Evolutionary conservation across 208 protist genomes (phyloP).

Genomic region (Trypanosoma theileri): DNA sequence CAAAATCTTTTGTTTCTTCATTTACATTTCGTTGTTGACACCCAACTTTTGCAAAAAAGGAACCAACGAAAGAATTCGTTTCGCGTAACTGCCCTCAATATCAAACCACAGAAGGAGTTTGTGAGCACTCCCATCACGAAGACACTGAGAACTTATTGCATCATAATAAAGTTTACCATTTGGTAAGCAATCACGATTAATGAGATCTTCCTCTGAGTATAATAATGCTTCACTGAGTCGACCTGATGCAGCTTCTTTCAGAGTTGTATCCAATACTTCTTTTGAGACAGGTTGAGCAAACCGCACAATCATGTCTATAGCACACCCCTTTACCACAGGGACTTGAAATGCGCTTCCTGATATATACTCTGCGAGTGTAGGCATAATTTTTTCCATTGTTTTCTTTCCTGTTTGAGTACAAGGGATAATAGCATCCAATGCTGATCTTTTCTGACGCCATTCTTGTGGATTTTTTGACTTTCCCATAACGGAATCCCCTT

Average conservation of each 20-base stretch:
- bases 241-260: slow-evolving; percentile 68
- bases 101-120: slow-evolving; percentile 69
- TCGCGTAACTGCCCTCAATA: slow-evolving; percentile 33
- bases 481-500: slow-evolving; percentile 95
- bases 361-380: slow-evolving; percentile 60
- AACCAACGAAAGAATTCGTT: slow-evolving; percentile 28
- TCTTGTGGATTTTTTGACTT: slow-evolving; percentile 91
- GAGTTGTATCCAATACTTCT: slow-evolving; percentile 89
- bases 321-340: slow-evolving; percentile 95
- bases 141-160: slow-evolving; percentile 24
- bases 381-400: slow-evolving; percentile 94
- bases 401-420: slow-evolving; percentile 96
- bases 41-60: slow-evolving; percentile 16
- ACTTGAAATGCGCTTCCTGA: slow-evolving; percentile 97
- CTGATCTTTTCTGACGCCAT: slow-evolving; percentile 94
- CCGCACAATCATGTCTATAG: slow-evolving; percentile 95
- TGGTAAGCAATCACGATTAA: slow-evolving; percentile 48
- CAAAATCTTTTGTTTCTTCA: slow-evolving; percentile 15
- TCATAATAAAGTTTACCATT: slow-evolving; percentile 45
- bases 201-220: slow-evolving; percentile 27
- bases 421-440: slow-evolving; percentile 97
- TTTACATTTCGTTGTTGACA: slow-evolving; percentile 22
- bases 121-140: slow-evolving; percentile 31
- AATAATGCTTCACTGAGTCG: slow-evolving; percentile 77
- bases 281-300: slow-evolving; percentile 88